Evolutionary conservation across 2,329 filamentous ascomycete genomes (phyloP).

Genomic region (Aspergillus puulaauensis): DNA sequence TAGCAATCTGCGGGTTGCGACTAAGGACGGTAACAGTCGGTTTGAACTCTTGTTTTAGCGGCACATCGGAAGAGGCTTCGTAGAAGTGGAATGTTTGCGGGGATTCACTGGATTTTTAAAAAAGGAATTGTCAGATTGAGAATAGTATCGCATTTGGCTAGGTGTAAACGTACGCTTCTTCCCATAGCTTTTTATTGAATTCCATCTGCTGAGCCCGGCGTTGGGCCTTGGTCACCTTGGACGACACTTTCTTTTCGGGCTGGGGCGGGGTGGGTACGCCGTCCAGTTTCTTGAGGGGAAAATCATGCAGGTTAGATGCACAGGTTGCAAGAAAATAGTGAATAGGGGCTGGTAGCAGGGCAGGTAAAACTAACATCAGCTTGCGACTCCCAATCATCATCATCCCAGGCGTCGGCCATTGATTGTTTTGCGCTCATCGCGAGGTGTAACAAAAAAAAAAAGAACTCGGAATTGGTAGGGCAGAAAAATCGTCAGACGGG

Average conservation of each 20-base stretch:
- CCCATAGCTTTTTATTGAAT: constrained; percentile 82
- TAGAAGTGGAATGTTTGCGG: constrained; percentile 74
- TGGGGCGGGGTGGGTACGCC: constrained; percentile 38
- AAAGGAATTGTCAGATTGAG: neutral
- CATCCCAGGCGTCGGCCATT: constrained; percentile 75
- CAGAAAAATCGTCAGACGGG: constrained; percentile 8
- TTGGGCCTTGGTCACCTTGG: constrained; percentile 70
- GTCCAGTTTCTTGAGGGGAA: constrained; percentile 42
- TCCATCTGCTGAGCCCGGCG: constrained; percentile 77
- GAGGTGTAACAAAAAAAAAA: neutral
- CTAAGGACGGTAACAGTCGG: constrained; percentile 80
- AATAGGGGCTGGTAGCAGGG: neutral
- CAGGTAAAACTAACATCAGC: constrained; percentile 60
- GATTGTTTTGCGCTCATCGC: constrained; percentile 47
- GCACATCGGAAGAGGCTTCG: constrained; percentile 62
- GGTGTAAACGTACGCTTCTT: constrained; percentile 66
- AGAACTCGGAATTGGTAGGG: constrained; percentile 1
- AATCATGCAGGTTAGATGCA: neutral
- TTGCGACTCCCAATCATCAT: constrained; percentile 82
- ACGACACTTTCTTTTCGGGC: constrained; percentile 45
- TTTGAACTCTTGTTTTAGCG: constrained; percentile 72
- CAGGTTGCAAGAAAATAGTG: neutral
- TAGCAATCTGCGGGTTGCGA: constrained; percentile 68
- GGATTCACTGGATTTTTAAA: constrained; percentile 59
- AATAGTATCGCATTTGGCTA: neutral